These are phyloP conservation scores for Digitaria exilis DNA, from an alignment of 202 grass and related monocot genomes.

Conservation along the genomic window DNA sequence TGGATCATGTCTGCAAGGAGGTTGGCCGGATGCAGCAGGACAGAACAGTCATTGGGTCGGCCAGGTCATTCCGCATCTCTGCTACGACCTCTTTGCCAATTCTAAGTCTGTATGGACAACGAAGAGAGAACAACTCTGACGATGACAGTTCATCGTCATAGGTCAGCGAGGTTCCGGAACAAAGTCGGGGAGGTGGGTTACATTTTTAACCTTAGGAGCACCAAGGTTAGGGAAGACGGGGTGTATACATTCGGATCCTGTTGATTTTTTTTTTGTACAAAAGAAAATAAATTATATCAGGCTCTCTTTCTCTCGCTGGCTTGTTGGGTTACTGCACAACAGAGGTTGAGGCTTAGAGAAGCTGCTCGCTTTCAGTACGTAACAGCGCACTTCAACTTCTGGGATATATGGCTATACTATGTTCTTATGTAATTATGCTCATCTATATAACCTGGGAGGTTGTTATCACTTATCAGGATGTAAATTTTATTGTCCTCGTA, in stretches of 20 bases:
- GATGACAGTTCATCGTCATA: slow-evolving; percentile 82
- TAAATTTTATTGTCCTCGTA: slow-evolving; percentile 7
- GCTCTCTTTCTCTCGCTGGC: slow-evolving; percentile 19
- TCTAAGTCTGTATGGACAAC: slow-evolving; percentile 51
- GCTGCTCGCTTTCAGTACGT: slow-evolving; percentile 4
- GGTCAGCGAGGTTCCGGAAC: slow-evolving; percentile 22
- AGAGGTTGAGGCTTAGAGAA: slow-evolving; percentile 45
- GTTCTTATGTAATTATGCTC: slow-evolving; percentile 41
- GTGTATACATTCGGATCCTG: slow-evolving; percentile 39
- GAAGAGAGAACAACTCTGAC: slow-evolving; percentile 62
- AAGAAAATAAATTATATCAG: slow-evolving; percentile 42
- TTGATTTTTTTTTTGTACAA: slow-evolving; percentile 57
- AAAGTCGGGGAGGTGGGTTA: no score
- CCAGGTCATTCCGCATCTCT: slow-evolving; percentile 84
- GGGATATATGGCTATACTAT: slow-evolving; percentile 8
- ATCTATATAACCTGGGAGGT: slow-evolving; percentile 19
- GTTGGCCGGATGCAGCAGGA: slow-evolving; percentile 89
- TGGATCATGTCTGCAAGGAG: slow-evolving; percentile 96
- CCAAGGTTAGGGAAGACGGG: slow-evolving; percentile 10
- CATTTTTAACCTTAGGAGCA: slow-evolving; percentile 16
- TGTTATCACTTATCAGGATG: neutral
- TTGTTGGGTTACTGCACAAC: slow-evolving; percentile 21
- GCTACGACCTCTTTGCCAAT: slow-evolving; percentile 64
- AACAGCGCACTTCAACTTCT: slow-evolving; percentile 26
- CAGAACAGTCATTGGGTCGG: slow-evolving; percentile 72